Evolutionary conservation across 257 asterid species (phyloP).

Genomic region (Cruciata laevipes): DNA sequence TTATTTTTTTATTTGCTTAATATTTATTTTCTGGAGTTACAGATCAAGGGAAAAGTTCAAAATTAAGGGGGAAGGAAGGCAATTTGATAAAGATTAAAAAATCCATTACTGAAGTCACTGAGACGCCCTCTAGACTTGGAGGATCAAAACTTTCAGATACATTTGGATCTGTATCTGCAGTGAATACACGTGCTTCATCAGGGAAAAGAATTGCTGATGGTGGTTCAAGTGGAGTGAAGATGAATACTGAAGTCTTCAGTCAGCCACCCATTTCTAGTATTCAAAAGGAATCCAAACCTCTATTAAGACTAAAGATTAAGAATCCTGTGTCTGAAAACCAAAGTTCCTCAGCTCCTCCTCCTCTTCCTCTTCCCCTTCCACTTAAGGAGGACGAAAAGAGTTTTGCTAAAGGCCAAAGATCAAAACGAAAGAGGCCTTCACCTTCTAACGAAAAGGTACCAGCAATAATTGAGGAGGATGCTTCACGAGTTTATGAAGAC

Average conservation of each 20-base stretch:
- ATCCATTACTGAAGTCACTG: constrained; percentile 21
- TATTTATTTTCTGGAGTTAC: constrained; percentile 10
- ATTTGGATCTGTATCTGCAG: constrained; percentile 41
- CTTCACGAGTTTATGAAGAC: constrained; percentile 41
- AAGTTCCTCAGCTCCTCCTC: constrained; percentile 29
- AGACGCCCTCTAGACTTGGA: constrained; percentile 24
- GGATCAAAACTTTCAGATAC: constrained; percentile 33
- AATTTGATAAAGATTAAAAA: constrained; percentile 34
- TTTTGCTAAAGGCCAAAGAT: constrained; percentile 77
- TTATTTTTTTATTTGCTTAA: neutral
- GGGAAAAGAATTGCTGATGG: constrained; percentile 51
- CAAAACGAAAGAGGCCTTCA: constrained; percentile 74
- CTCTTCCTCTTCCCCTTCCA: neutral
- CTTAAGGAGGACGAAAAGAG: constrained; percentile 57
- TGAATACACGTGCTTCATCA: constrained; percentile 26
- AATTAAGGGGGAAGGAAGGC: constrained; percentile 28
- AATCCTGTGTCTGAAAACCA: constrained; percentile 50
- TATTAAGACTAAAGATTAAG: constrained; percentile 66
- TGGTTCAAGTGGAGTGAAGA: constrained; percentile 27
- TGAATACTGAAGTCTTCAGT: constrained; percentile 33
- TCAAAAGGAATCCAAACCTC: constrained; percentile 52
- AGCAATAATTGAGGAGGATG: constrained; percentile 39
- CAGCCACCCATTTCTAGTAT: constrained; percentile 29
- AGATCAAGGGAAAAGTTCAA: constrained; percentile 45
- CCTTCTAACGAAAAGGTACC: constrained; percentile 26